These are phyloP conservation scores for Cryptococcus maquisensis DNA, from an alignment of 1,284 basidiomycete species.

Conservation along the genomic window DNA sequence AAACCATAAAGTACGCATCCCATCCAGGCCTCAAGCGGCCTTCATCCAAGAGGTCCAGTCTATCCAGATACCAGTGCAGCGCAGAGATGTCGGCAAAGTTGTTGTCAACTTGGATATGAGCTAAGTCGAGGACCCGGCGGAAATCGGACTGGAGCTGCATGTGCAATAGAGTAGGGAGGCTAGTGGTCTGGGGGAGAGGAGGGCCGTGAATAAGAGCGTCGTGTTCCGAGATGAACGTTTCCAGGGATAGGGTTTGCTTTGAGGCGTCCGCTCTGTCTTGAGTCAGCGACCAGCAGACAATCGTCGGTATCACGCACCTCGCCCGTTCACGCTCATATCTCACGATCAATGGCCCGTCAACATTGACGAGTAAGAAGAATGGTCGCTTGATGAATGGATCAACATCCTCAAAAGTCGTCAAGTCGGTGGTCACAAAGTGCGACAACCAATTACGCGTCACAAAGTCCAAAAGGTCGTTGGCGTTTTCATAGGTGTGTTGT, in stretches of 20 bases:
- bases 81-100: conserved; percentile 57
- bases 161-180: conserved; percentile 10
- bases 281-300: neutral
- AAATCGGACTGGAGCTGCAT: conserved; percentile 29
- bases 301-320: conserved; percentile 48
- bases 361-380: conserved; percentile 77
- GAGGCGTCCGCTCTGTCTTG: too few species aligned
- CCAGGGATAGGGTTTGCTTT: conserved; percentile 53
- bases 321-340: conserved; percentile 51
- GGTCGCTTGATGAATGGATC: conserved; percentile 79
- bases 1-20: conserved; percentile 92
- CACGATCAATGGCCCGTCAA: conserved; percentile 75
- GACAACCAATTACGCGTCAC: conserved; percentile 77
- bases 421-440: conserved; percentile 75
- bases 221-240: conserved; percentile 62
- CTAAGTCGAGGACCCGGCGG: conserved; percentile 32
- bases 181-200: conserved; percentile 15
- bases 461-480: conserved; percentile 63
- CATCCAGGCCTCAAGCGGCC: conserved; percentile 78
- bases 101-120: conserved; percentile 67
- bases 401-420: conserved; percentile 56
- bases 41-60: conserved; percentile 63
- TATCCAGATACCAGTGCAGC: conserved; percentile 63
- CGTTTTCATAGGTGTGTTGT: conserved; percentile 52
- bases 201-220: conserved; percentile 54